These are phyloP conservation scores for Cladosporium phlei DNA, from an alignment of 2,329 filamentous ascomycete genomes.

Conservation along the genomic window DNA sequence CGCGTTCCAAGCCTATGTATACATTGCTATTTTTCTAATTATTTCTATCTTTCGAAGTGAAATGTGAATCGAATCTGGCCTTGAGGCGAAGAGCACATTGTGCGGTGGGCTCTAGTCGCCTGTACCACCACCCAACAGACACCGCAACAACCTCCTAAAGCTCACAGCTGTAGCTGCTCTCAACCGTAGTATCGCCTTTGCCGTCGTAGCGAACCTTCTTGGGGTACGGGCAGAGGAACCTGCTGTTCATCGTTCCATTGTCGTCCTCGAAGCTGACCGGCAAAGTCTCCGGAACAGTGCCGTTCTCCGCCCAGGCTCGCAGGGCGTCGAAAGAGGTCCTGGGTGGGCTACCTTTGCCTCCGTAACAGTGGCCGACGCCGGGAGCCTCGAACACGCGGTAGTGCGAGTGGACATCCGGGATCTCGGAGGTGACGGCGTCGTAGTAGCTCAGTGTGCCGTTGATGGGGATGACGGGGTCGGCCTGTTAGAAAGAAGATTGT, in stretches of 20 bases:
- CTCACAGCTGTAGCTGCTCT: not conserved
- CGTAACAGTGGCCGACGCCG: slow-evolving; percentile 30
- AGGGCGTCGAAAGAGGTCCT: slow-evolving; percentile 1
- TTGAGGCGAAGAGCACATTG: too few species aligned
- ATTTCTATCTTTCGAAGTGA: too few species aligned
- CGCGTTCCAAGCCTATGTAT: too few species aligned
- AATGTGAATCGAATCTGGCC: too few species aligned
- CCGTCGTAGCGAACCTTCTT: slow-evolving; percentile 14
- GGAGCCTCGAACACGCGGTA: slow-evolving; percentile 33
- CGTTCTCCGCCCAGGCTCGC: slow-evolving; percentile 19
- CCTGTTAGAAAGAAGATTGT: slow-evolving; percentile 1
- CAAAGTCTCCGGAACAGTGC: slow-evolving; percentile 13
- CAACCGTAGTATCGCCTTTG: slow-evolving; percentile 6
- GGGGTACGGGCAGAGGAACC: slow-evolving; percentile 17
- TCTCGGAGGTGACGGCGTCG: slow-evolving; percentile 23
- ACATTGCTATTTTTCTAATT: too few species aligned
- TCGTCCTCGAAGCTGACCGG: not conserved
- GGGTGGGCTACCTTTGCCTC: slow-evolving; percentile 20
- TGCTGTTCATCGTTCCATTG: not conserved
- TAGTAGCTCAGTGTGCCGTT: slow-evolving; percentile 36
- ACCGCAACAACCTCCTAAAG: not conserved
- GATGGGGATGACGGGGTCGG: slow-evolving; percentile 14
- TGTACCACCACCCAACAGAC: not conserved
- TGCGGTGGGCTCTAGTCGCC: too few species aligned
- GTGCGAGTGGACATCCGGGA: slow-evolving; percentile 20